Evolutionary conservation across 108 stramenopile species (phyloP).

Genomic region (Mediolabrus comicus): DNA sequence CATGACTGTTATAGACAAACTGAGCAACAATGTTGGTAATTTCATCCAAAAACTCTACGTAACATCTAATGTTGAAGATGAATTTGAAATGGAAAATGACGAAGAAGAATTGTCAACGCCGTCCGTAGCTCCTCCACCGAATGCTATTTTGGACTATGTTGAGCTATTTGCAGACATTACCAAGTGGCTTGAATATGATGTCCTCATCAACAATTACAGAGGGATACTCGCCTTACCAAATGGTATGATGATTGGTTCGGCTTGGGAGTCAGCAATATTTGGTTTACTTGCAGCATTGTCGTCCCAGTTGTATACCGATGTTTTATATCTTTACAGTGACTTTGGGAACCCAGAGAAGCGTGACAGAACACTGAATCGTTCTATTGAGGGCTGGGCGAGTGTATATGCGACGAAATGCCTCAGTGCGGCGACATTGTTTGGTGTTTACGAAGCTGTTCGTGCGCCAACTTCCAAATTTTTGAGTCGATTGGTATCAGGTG

Average conservation of each 20-base stretch:
- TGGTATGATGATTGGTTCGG: constrained; percentile 38
- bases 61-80: not conserved
- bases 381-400: constrained; percentile 53
- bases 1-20: constrained; percentile 25
- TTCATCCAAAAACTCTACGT: constrained; percentile 28
- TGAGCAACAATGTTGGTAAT: constrained; percentile 23
- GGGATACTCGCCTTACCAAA: constrained; percentile 42
- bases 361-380: constrained; percentile 51
- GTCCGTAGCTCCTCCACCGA: not conserved
- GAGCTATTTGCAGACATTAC: constrained; percentile 78
- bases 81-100: not conserved
- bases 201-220: constrained; percentile 61
- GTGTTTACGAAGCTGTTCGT: constrained; percentile 66
- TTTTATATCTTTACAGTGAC: constrained; percentile 54
- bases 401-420: constrained; percentile 56
- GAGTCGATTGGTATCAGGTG: constrained; percentile 59
- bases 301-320: constrained; percentile 71
- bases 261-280: constrained; percentile 60
- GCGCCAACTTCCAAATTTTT: constrained; percentile 50
- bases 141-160: constrained; percentile 48
- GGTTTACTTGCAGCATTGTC: constrained; percentile 68
- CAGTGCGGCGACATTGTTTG: constrained; percentile 66
- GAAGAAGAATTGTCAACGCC: not conserved
- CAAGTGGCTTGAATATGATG: constrained; percentile 80
- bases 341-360: constrained; percentile 58